Evolutionary conservation across 805 yeast genomes (phyloP).

Genomic region (Hanseniaspora nectarophila): DNA sequence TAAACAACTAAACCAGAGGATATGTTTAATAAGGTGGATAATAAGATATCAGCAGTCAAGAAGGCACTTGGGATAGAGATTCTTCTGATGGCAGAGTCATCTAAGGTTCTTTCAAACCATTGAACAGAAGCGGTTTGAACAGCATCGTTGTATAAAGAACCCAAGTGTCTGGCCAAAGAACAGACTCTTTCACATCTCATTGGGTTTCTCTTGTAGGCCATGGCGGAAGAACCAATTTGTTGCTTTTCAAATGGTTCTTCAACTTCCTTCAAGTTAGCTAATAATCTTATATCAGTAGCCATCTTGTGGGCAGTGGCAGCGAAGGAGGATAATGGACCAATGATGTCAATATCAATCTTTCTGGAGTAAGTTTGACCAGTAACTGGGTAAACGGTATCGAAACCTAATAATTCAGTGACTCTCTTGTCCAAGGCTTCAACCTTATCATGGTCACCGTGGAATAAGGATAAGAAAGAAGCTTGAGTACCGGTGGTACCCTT

Average conservation of each 20-base stretch:
- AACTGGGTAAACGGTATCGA: constrained; percentile 89
- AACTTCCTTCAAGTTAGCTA: constrained; percentile 92
- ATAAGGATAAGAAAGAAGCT: constrained; percentile 86
- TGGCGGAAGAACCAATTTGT: constrained; percentile 96
- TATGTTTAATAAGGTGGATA: constrained; percentile 81
- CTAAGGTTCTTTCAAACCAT: constrained; percentile 98
- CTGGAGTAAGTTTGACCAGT: constrained; percentile 99
- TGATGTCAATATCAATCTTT: constrained; percentile 89
- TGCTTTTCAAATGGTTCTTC: constrained; percentile 98
- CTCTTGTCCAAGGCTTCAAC: constrained; percentile 86
- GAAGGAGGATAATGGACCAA: constrained; percentile 84
- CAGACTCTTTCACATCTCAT: constrained; percentile 99
- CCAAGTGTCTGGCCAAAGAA: constrained; percentile 92
- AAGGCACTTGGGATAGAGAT: constrained; percentile 93
- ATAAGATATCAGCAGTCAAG: constrained; percentile 84
- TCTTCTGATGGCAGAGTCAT: constrained; percentile 95
- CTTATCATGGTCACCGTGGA: constrained; percentile 94
- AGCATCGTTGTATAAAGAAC: constrained; percentile 82
- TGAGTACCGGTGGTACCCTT: constrained; percentile 99
- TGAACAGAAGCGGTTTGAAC: constrained; percentile 95
- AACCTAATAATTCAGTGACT: constrained; percentile 86
- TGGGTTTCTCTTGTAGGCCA: constrained; percentile 99
- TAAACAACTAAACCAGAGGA: constrained; percentile 93
- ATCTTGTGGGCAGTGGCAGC: constrained; percentile 96
- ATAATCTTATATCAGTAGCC: constrained; percentile 90